A percentile compares a stretch with the other conserved stretches of the same genome.
These are phyloP conservation scores for Fusarium nurragi DNA, from an alignment of 2,329 filamentous ascomycete genomes.

Conservation along the genomic window DNA sequence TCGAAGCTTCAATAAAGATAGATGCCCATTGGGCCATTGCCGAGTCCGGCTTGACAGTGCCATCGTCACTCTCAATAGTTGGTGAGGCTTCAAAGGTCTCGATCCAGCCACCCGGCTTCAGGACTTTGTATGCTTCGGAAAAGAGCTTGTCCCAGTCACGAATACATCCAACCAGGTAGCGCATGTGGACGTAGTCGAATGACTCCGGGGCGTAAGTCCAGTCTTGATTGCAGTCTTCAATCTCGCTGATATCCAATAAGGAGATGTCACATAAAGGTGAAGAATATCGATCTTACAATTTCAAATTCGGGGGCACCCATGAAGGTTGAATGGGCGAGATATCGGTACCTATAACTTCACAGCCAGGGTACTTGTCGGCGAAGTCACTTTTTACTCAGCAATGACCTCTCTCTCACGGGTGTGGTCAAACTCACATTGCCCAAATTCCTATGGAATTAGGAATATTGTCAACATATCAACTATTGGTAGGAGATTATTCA, in stretches of 20 bases:
- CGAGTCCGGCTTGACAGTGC: conserved; percentile 22
- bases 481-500: background rate
- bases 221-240: conserved; percentile 34
- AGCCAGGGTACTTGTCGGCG: conserved; percentile 26
- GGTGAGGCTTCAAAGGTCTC: conserved; percentile 27
- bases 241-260: conserved; percentile 8
- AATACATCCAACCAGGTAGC: conserved; percentile 31
- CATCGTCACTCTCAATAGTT: conserved; percentile 24
- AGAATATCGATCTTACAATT: conserved; percentile 5
- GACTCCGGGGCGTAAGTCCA: conserved; percentile 28
- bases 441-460: conserved; percentile 13
- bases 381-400: conserved; percentile 25
- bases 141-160: conserved; percentile 21
- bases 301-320: conserved; percentile 32
- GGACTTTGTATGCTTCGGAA: conserved; percentile 12
- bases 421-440: conserved; percentile 17
- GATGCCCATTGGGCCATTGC: conserved; percentile 24
- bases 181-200: conserved; percentile 34
- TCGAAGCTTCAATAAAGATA: conserved; percentile 30
- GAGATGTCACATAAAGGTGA: rapidly evolving
- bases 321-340: conserved; percentile 32
- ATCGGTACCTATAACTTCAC: conserved; percentile 32
- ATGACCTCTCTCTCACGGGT: rapidly evolving
- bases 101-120: conserved; percentile 32
- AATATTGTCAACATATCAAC: background rate